Conservation (phyloP, 495 filamentous ascomycete genomes). For the Parachaetomium inaequale region DNA sequence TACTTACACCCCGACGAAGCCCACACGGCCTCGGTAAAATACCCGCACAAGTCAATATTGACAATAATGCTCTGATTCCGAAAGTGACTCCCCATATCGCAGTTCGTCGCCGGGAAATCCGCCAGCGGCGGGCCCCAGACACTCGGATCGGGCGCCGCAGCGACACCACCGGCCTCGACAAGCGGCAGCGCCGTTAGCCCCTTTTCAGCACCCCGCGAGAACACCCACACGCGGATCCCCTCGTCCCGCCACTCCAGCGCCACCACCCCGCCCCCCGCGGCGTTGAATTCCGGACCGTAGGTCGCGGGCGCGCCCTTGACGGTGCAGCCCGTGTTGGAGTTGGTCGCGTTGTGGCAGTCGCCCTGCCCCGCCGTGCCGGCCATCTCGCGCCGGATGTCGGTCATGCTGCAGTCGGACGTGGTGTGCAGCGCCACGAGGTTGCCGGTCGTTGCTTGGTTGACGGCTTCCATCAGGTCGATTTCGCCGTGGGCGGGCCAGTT, state of each 20-base stretch:
- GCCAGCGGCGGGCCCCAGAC: constrained; percentile 58
- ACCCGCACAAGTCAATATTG: constrained; percentile 66
- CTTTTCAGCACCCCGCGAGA: constrained; percentile 42
- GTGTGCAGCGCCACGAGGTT: constrained; percentile 70
- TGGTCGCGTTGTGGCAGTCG: constrained; percentile 54
- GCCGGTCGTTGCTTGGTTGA: constrained; percentile 48
- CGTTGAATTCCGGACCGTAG: constrained; percentile 59
- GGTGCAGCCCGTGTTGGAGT: constrained; percentile 55
- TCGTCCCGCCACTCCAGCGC: constrained; percentile 61
- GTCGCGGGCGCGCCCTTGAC: constrained; percentile 37
- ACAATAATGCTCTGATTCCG: constrained; percentile 62
- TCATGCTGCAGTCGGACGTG: constrained; percentile 55
- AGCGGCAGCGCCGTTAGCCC: constrained; percentile 42
- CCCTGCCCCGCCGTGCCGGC: constrained; percentile 40
- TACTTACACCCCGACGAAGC: constrained; percentile 41
- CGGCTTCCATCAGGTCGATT: constrained; percentile 72
- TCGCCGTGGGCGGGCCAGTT: constrained; percentile 69
- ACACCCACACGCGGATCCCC: constrained; percentile 63
- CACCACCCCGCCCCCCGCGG: constrained; percentile 55
- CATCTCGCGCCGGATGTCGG: constrained; percentile 43
- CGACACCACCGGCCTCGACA: not conserved
- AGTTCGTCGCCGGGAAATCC: constrained; percentile 54
- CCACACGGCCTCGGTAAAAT: constrained; percentile 54
- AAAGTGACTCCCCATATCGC: constrained; percentile 60
- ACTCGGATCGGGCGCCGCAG: constrained; percentile 49